A percentile compares a stretch with the other conserved stretches of the same genome.
phyloP scores from a whole-genome alignment of 768 basidiomycete species.

The Boletales sp. region DNA sequence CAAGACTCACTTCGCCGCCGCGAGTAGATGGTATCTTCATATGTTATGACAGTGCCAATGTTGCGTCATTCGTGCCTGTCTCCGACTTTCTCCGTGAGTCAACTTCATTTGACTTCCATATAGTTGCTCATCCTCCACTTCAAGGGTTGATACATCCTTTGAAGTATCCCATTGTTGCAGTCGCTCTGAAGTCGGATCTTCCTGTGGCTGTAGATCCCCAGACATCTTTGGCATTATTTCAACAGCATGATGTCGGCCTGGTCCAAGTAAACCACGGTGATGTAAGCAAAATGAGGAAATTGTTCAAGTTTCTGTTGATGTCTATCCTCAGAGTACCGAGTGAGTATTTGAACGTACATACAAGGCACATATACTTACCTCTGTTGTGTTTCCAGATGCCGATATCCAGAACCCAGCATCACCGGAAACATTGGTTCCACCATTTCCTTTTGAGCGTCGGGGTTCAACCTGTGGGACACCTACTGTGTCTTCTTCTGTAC shows the following conservation, averaged over 20 bases:
- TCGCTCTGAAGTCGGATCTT: conserved; percentile 87
- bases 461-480: conserved; percentile 50
- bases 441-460: conserved; percentile 53
- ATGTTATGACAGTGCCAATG: conserved; percentile 76
- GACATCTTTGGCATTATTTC: conserved; percentile 46
- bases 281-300: conserved; percentile 66
- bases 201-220: conserved; percentile 55
- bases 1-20: conserved; percentile 54
- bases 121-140: conserved; percentile 8
- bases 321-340: conserved; percentile 50
- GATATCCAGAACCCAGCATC: conserved; percentile 72
- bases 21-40: conserved; percentile 74
- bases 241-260: conserved; percentile 69
- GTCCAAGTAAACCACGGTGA: conserved; percentile 68
- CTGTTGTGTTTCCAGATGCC: conserved; percentile 26
- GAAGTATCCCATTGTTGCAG: conserved; percentile 63
- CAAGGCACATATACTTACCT: conserved; percentile 6
- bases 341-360: conserved; percentile 17
- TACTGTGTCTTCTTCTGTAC: conserved; percentile 41
- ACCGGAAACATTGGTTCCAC: conserved; percentile 51
- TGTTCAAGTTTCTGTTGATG: conserved; percentile 72
- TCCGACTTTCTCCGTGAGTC: conserved; percentile 68
- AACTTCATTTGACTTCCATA: neutral
- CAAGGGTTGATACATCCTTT: conserved; percentile 57
- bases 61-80: conserved; percentile 61